Percentiles rank a stretch among this genome's conserved stretches.
Conservation (phyloP, 139 green algal genomes). For the Chlamydomonas sphaeroides region DNA sequence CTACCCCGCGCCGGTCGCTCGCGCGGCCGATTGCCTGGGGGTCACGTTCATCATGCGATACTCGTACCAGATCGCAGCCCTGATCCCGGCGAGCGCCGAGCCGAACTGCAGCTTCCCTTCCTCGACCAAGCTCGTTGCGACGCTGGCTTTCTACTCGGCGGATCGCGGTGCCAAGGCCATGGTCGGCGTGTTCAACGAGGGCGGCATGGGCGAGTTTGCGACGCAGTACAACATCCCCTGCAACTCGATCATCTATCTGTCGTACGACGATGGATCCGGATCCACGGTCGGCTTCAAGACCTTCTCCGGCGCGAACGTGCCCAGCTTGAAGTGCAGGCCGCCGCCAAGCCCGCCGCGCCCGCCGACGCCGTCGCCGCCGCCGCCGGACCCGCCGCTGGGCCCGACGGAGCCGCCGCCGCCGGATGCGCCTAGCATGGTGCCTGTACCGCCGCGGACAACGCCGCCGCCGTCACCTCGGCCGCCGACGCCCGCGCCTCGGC, state of each 20-base stretch:
- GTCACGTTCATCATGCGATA: conserved; percentile 13
- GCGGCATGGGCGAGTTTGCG: not conserved
- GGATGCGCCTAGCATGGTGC: too few species aligned
- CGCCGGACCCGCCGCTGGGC: not conserved
- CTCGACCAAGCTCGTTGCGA: not conserved
- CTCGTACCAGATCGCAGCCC: not conserved
- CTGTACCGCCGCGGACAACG: too few species aligned
- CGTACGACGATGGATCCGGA: not conserved
- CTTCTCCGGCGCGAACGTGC: conserved; percentile 2
- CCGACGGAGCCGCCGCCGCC: not conserved
- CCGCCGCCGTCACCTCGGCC: too few species aligned
- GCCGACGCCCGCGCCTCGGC: too few species aligned
- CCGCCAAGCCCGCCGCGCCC: not conserved
- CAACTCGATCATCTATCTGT: conserved; percentile 24
- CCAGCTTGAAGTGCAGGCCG: not conserved
- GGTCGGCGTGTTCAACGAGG: conserved; percentile 28
- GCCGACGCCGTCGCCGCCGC: not conserved
- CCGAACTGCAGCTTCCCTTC: not conserved
- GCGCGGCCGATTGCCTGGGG: not conserved
- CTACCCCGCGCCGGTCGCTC: not conserved
- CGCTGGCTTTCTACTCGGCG: not conserved
- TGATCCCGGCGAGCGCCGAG: not conserved
- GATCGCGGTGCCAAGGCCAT: conserved; percentile 21
- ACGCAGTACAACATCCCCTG: conserved; percentile 14
- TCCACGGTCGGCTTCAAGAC: not conserved